phyloP scores from a whole-genome alignment of 805 yeast genomes.

The Wickerhamomyces sydowiorum region DNA sequence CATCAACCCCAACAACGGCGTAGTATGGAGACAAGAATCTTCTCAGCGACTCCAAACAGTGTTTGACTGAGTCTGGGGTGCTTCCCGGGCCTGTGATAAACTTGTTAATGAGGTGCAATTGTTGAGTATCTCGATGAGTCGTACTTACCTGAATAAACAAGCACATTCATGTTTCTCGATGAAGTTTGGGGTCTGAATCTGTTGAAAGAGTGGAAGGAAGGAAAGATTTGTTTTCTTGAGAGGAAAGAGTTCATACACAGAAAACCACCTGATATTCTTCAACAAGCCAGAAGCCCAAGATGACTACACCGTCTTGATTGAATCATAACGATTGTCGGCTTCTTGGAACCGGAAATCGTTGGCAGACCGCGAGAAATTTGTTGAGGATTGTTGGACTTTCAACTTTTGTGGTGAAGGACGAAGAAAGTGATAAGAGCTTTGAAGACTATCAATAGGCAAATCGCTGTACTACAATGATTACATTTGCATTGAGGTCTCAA shows the following conservation, averaged over 20 bases:
- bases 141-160: constrained; percentile 53
- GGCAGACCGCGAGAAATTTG: neutral
- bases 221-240: too few species aligned
- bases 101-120: too few species aligned
- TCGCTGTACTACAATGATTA: too few species aligned
- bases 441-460: neutral
- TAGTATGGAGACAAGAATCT: constrained; percentile 77
- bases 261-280: neutral
- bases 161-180: constrained; percentile 51
- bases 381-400: neutral
- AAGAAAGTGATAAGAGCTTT: neutral
- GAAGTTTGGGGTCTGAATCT: neutral
- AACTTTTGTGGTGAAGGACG: neutral
- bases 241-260: too few species aligned
- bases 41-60: constrained; percentile 72
- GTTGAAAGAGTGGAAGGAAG: neutral
- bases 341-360: neutral
- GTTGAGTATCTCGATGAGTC: neutral
- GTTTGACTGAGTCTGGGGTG: constrained; percentile 80
- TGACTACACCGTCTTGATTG: neutral
- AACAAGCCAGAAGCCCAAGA: too few species aligned
- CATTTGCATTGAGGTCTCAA: too few species aligned
- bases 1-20: constrained; percentile 72
- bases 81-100: constrained; percentile 63
- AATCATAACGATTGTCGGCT: neutral